These are phyloP conservation scores for Lichtheimia ornata DNA, from an alignment of 371 early-diverging fungal genomes.

Conservation along the genomic window DNA sequence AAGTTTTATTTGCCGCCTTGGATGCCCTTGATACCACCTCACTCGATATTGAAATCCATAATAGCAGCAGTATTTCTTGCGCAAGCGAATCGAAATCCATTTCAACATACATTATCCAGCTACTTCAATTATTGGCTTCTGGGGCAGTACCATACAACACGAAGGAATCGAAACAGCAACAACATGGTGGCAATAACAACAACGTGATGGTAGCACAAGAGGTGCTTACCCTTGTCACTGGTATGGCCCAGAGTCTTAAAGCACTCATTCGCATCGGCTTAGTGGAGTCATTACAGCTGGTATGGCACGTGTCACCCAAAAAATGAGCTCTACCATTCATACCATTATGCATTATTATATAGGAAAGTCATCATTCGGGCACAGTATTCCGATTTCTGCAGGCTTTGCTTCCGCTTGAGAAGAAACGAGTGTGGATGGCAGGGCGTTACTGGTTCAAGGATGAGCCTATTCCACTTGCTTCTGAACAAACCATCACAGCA, in stretches of 20 bases:
- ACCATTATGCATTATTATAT: neutral
- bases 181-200: neutral
- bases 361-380: slow-evolving; percentile 33
- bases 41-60: neutral
- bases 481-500: slow-evolving; percentile 3
- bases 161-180: slow-evolving; percentile 5
- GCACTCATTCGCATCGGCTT: slow-evolving; percentile 80
- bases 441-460: slow-evolving; percentile 48
- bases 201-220: slow-evolving; percentile 71
- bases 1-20: slow-evolving; percentile 85
- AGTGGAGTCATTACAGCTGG: slow-evolving; percentile 82
- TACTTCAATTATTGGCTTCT: too few relatives aligned
- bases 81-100: too few relatives aligned
- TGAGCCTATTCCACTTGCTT: slow-evolving; percentile 15
- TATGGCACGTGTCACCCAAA: slow-evolving; percentile 33
- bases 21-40: slow-evolving; percentile 55
- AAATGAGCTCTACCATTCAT: neutral
- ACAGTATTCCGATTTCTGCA: slow-evolving; percentile 58
- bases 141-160: neutral
- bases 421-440: slow-evolving; percentile 51
- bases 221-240: slow-evolving; percentile 84
- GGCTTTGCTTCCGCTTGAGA: slow-evolving; percentile 58
- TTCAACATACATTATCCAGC: too few relatives aligned
- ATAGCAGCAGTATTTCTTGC: too few relatives aligned
- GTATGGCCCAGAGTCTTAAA: slow-evolving; percentile 51